Evolutionary conservation across 148 eudicot species (phyloP).

Genomic region (Simmondsia chinensis): DNA sequence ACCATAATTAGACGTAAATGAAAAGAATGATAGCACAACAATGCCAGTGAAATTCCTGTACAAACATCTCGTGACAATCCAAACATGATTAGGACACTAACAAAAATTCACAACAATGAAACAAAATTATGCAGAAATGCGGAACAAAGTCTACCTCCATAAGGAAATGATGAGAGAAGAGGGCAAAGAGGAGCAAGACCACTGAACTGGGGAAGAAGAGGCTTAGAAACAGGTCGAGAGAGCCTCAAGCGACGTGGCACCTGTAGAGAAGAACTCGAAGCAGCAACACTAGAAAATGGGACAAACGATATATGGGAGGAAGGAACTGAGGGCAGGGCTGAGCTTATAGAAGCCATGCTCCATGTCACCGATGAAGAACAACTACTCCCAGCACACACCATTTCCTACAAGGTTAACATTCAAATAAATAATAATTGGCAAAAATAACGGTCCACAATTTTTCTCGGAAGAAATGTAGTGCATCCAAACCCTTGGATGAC

Average conservation of each 20-base stretch:
- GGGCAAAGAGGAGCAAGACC: slow-evolving; percentile 57
- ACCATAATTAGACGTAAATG: too few relatives aligned
- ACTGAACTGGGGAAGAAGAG: slow-evolving; percentile 27
- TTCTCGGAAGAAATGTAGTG: too few relatives aligned
- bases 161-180: slow-evolving; percentile 30
- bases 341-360: slow-evolving; percentile 49
- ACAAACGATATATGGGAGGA: slow-evolving; percentile 9
- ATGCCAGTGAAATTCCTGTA: too few relatives aligned
- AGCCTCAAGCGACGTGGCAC: slow-evolving; percentile 17
- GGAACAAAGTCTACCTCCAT: too few relatives aligned
- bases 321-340: slow-evolving; percentile 38
- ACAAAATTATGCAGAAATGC: neutral
- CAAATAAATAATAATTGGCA: too few relatives aligned
- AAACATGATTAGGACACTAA: neutral
- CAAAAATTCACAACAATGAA: neutral
- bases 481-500: too few relatives aligned
- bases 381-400: slow-evolving; percentile 3
- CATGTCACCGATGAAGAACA: slow-evolving; percentile 36
- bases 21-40: too few relatives aligned
- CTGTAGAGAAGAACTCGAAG: slow-evolving; percentile 9
- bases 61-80: too few relatives aligned
- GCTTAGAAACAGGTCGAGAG: slow-evolving; percentile 19
- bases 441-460: too few relatives aligned
- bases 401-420: slow-evolving; percentile 2
- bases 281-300: slow-evolving; percentile 16